Evolutionary conservation across 169 alveolate genomes (phyloP).

Genomic region (Neospora caninum): DNA sequence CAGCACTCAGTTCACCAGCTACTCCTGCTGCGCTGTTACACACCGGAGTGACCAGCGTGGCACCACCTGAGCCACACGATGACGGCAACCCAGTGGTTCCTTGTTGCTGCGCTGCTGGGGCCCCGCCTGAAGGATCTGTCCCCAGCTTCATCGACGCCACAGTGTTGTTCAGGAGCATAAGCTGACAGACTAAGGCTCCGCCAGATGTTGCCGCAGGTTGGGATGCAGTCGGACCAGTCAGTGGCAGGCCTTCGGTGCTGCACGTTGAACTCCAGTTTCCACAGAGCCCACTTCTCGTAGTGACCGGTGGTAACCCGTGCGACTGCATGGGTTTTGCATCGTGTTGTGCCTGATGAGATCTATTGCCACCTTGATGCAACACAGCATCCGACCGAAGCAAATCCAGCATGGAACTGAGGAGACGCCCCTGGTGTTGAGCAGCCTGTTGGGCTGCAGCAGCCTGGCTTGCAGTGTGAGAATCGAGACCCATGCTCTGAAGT

Average conservation of each 20-base stretch:
- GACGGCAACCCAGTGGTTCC: neutral
- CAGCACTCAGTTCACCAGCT: neutral
- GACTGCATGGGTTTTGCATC: neutral
- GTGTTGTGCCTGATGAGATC: neutral
- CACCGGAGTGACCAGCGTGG: neutral
- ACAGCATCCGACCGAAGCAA: neutral
- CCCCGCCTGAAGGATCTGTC: neutral
- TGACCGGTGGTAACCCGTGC: neutral
- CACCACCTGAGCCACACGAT: neutral
- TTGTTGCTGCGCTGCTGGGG: neutral
- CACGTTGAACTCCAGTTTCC: neutral
- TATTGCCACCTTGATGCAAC: neutral
- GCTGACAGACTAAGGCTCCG: neutral
- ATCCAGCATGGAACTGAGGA: neutral
- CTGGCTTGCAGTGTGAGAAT: slow-evolving; percentile 40
- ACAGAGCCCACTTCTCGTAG: neutral
- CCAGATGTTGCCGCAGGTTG: neutral
- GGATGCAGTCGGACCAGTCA: neutral
- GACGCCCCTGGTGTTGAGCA: slow-evolving; percentile 56
- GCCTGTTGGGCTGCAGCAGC: slow-evolving; percentile 67
- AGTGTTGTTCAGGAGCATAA: neutral
- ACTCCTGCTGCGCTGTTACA: neutral
- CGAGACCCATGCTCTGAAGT: slow-evolving; percentile 47
- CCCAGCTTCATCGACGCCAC: neutral
- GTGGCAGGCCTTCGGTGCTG: neutral